A percentile compares a stretch with the other conserved stretches of the same genome.
phyloP scores from a whole-genome alignment of 2,329 filamentous ascomycete species.

The Nemania sp. region DNA sequence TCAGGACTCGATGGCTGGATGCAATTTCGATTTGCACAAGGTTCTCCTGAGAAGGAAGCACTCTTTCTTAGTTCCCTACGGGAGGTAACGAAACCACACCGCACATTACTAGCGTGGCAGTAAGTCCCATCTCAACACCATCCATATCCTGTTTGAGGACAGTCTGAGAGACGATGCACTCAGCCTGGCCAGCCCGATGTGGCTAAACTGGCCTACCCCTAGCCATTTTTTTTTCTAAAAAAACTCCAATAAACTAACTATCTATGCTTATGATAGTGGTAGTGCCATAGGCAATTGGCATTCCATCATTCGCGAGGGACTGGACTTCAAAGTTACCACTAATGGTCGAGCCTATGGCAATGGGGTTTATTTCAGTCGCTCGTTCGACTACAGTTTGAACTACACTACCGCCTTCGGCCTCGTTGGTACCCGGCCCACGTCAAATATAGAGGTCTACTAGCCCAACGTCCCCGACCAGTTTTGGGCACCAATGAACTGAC shows the following conservation, averaged over 20 bases:
- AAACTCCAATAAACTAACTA: slow-evolving; percentile 3
- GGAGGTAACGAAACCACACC: slow-evolving; percentile 44
- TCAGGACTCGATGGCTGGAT: slow-evolving; percentile 68
- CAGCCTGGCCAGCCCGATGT: no score
- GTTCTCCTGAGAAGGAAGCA: slow-evolving; percentile 83
- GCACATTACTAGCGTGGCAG: slow-evolving; percentile 83
- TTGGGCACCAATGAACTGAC: background rate
- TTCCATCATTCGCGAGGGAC: slow-evolving; percentile 79
- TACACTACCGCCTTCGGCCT: slow-evolving; percentile 47
- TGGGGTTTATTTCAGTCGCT: slow-evolving; percentile 78
- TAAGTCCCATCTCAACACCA: slow-evolving; percentile 7
- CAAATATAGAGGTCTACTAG: background rate
- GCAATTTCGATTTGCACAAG: slow-evolving; percentile 88
- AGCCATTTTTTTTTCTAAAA: background rate
- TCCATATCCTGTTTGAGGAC: background rate
- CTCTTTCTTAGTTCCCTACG: slow-evolving; percentile 70
- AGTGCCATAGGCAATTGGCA: slow-evolving; percentile 82
- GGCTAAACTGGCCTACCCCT: background rate
- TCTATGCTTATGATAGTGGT: slow-evolving; percentile 48
- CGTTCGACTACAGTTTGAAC: slow-evolving; percentile 58
- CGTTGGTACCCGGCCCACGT: background rate
- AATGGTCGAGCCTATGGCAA: slow-evolving; percentile 76
- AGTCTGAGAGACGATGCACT: no score
- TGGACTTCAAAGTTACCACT: slow-evolving; percentile 67
- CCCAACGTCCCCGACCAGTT: background rate